phyloP scores from a whole-genome alignment of 1,284 basidiomycete genomes.

The Earliella scabrosa region DNA sequence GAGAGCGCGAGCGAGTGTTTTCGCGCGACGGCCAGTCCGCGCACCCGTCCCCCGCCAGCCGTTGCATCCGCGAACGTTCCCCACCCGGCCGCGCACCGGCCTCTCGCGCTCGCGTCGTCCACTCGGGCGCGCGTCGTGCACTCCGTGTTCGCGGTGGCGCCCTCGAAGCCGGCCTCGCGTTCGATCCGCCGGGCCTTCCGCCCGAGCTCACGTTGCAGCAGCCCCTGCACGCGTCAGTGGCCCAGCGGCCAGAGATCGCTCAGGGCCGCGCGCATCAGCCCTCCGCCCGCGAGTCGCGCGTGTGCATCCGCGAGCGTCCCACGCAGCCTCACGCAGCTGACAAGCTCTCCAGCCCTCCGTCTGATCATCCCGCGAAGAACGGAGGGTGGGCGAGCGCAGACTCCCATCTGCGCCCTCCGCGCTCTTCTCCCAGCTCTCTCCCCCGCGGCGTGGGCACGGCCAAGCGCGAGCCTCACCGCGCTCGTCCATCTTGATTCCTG shows the following conservation, averaged over 20 bases:
- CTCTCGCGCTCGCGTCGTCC: not conserved
- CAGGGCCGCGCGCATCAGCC: not conserved
- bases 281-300: not conserved
- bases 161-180: not conserved
- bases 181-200: conserved; percentile 1
- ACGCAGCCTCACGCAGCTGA: too few species aligned
- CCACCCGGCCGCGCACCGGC: not conserved
- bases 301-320: conserved; percentile 1
- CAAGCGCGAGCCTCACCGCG: not conserved
- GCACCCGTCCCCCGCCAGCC: not conserved
- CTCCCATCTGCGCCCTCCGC: not conserved
- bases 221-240: not conserved
- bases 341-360: not conserved
- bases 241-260: too few species aligned
- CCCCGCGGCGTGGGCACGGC: not conserved
- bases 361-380: conserved; percentile 7
- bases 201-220: conserved; percentile 3
- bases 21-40: not conserved
- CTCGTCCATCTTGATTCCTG: not conserved
- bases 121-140: not conserved
- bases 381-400: not conserved
- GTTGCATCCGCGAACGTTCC: conserved; percentile 21
- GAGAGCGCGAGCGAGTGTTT: not conserved
- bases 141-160: not conserved
- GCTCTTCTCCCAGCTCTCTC: not conserved